Evolutionary conservation across 164 flowering plant genomes (phyloP).

Genomic region (Echeveria elegans): DNA sequence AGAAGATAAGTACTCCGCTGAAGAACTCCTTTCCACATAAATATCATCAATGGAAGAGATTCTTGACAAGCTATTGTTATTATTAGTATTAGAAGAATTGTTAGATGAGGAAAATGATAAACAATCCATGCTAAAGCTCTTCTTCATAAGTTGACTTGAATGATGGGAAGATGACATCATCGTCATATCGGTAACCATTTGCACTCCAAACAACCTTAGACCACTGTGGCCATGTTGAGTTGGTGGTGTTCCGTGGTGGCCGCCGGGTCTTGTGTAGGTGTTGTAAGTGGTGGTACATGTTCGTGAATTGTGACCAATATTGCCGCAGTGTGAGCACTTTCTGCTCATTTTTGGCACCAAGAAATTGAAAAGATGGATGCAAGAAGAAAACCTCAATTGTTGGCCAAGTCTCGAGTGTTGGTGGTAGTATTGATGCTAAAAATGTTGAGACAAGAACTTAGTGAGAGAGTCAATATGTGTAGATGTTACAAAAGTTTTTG

Average conservation of each 20-base stretch:
- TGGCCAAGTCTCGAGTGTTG: neutral
- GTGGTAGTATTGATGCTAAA: neutral
- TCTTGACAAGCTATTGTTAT: slow-evolving; percentile 14
- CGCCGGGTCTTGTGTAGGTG: neutral
- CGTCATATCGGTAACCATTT: slow-evolving; percentile 30
- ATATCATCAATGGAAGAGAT: slow-evolving; percentile 25
- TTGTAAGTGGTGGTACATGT: slow-evolving; percentile 33
- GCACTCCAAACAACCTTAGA: slow-evolving; percentile 69
- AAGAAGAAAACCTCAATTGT: neutral
- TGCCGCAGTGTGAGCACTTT: slow-evolving; percentile 36
- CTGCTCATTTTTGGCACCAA: slow-evolving; percentile 5
- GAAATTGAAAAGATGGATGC: neutral
- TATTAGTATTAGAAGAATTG: neutral
- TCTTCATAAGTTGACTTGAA: slow-evolving; percentile 29
- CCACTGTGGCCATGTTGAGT: slow-evolving; percentile 8
- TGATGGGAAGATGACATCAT: slow-evolving; percentile 14
- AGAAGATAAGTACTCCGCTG: slow-evolving; percentile 54
- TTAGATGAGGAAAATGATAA: slow-evolving; percentile 24
- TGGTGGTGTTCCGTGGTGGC: neutral
- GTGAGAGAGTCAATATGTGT: neutral
- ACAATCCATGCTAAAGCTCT: slow-evolving; percentile 61
- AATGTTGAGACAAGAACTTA: neutral
- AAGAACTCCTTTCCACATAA: slow-evolving; percentile 19
- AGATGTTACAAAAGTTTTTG: neutral
- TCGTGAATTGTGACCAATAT: slow-evolving; percentile 75